Conservation (phyloP, 352 stramenopile genomes). For the Globisporangium yorkense region DNA sequence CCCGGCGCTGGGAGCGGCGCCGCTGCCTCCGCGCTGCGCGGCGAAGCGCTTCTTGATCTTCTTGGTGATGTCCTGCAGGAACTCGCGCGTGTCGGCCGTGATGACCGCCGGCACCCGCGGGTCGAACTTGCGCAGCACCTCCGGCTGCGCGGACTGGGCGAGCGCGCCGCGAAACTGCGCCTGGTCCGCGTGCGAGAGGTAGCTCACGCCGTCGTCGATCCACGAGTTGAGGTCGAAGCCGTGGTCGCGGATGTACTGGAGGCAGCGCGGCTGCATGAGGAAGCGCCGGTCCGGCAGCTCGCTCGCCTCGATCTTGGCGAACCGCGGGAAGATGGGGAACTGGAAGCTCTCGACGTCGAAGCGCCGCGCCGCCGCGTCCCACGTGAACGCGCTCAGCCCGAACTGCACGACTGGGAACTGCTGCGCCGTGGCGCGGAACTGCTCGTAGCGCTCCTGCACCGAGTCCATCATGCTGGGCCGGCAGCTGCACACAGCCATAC, state of each 20-base stretch:
- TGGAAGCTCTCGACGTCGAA: conserved; percentile 66
- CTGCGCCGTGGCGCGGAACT: conserved; percentile 44
- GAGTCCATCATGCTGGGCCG: conserved; percentile 69
- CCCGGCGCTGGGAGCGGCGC: neutral
- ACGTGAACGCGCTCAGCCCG: conserved; percentile 62
- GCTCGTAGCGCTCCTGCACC: conserved; percentile 55
- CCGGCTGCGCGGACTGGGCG: conserved; percentile 20
- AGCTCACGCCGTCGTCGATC: conserved; percentile 66
- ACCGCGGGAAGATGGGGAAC: conserved; percentile 70
- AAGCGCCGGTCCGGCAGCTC: conserved; percentile 48
- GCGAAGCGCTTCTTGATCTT: conserved; percentile 17
- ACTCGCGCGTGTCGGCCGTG: conserved; percentile 37
- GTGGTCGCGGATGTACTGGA: conserved; percentile 71
- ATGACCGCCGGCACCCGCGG: conserved; percentile 21
- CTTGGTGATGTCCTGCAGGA: conserved; percentile 29
- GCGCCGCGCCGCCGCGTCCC: conserved; percentile 24
- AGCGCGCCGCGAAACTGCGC: conserved; percentile 16
- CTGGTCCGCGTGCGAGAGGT: conserved; percentile 64
- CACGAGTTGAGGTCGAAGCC: conserved; percentile 77
- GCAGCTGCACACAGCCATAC: conserved; percentile 13
- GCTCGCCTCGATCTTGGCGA: conserved; percentile 21
- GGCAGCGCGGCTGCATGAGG: conserved; percentile 61
- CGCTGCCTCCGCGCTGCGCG: neutral
- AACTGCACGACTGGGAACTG: conserved; percentile 75
- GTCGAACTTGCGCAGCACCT: conserved; percentile 35